Evolutionary conservation across 2,329 filamentous ascomycete genomes (phyloP).

Genomic region (Fusarium austroafricanum): DNA sequence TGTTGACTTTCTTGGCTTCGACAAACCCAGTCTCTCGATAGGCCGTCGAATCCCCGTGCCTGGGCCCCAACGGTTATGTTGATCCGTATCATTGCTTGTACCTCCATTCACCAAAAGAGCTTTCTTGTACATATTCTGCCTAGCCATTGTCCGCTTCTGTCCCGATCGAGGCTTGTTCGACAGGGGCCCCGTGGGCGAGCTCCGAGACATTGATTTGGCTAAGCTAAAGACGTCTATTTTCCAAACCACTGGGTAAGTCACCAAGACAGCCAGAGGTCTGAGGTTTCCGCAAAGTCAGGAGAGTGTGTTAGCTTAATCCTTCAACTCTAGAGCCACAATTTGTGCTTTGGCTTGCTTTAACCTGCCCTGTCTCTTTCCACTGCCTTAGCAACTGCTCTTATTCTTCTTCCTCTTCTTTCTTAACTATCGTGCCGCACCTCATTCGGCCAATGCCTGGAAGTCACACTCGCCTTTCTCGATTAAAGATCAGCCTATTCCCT

Average conservation of each 20-base stretch:
- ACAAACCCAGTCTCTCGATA: not conserved
- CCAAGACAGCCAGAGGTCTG: not conserved
- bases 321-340: conserved; percentile 19
- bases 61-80: conserved; percentile 2
- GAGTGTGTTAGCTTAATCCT: conserved; percentile 9
- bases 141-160: not conserved
- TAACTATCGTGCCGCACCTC: not conserved
- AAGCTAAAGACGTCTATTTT: not conserved
- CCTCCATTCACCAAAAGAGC: not conserved
- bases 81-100: not conserved
- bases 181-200: not conserved
- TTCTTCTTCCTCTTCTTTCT: not conserved
- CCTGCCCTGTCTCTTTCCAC: not conserved
- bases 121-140: not conserved
- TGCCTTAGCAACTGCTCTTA: not conserved
- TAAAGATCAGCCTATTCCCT: not conserved
- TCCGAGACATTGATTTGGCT: not conserved
- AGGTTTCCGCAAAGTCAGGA: conserved; percentile 7
- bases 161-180: not conserved
- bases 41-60: not conserved
- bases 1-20: not conserved
- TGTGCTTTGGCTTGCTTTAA: conserved; percentile 23
- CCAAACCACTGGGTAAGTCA: conserved; percentile 7
- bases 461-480: not conserved
- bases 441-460: not conserved